These are phyloP conservation scores for Colletotrichum limetticola DNA, from an alignment of 2,329 filamentous ascomycete species.

Conservation along the genomic window DNA sequence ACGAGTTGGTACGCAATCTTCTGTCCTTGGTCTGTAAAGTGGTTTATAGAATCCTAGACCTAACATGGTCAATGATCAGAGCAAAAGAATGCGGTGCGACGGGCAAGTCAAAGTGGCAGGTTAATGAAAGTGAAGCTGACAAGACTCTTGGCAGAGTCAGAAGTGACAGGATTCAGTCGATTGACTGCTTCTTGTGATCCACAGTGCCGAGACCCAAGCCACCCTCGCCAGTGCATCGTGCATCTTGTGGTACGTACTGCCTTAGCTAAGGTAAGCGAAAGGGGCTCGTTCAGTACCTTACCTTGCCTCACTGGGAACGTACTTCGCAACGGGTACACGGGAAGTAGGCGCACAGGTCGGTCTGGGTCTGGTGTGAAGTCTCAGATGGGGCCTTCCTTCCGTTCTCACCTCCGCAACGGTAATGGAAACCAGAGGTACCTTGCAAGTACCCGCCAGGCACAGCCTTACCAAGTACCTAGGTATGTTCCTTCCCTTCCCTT, in stretches of 20 bases:
- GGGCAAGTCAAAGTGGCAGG: neutral
- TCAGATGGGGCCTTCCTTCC: no score
- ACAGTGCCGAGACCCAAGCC: constrained; percentile 31
- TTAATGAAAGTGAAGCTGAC: constrained; percentile 20
- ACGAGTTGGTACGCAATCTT: neutral
- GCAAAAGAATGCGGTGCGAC: neutral
- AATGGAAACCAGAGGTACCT: neutral
- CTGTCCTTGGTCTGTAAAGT: neutral
- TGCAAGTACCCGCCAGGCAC: neutral
- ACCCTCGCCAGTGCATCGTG: neutral
- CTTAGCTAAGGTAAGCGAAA: neutral
- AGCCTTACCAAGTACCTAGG: neutral
- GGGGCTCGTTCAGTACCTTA: neutral
- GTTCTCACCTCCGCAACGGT: neutral
- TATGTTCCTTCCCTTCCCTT: neutral
- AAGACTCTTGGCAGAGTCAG: constrained; percentile 24
- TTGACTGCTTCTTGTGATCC: neutral
- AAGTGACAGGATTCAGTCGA: constrained; percentile 14
- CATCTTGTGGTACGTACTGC: neutral
- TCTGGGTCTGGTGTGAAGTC: no score
- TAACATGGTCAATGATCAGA: neutral
- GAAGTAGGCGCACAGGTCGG: no score
- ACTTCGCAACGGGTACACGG: neutral
- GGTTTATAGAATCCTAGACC: no score
- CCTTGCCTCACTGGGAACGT: no score